Conservation (phyloP, 176 grass and related monocot species). For the Eremochloa ophiuroides region DNA sequence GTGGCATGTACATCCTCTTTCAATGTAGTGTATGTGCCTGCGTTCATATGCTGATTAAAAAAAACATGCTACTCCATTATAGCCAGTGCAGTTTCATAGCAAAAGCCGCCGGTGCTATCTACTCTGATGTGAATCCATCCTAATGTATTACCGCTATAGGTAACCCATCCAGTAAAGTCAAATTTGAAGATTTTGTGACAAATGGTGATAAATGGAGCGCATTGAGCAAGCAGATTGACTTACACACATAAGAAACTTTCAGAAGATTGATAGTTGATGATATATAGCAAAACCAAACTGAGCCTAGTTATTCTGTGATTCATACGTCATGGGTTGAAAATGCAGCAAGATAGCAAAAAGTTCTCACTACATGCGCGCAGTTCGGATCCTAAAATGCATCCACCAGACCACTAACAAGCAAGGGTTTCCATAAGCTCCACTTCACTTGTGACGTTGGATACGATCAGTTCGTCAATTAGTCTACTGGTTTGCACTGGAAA, state of each 20-base stretch:
- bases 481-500: neutral
- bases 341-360: neutral
- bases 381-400: neutral
- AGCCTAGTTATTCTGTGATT: neutral
- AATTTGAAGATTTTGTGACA: too few species aligned
- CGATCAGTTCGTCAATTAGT: slow-evolving; percentile 2
- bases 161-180: neutral
- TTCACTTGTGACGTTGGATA: slow-evolving; percentile 8
- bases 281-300: neutral
- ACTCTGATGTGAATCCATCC: neutral
- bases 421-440: slow-evolving; percentile 10
- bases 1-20: too few species aligned
- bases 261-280: neutral
- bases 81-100: neutral
- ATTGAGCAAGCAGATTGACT: neutral
- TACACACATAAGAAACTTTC: neutral
- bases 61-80: too few species aligned
- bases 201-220: neutral
- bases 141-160: neutral
- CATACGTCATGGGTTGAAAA: neutral
- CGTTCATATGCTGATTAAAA: too few species aligned
- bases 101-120: neutral
- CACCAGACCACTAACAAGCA: neutral
- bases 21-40: too few species aligned
- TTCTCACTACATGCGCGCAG: neutral